Evolutionary conservation across 306 rosid species (phyloP).

Genomic region (Biancaea sappan): DNA sequence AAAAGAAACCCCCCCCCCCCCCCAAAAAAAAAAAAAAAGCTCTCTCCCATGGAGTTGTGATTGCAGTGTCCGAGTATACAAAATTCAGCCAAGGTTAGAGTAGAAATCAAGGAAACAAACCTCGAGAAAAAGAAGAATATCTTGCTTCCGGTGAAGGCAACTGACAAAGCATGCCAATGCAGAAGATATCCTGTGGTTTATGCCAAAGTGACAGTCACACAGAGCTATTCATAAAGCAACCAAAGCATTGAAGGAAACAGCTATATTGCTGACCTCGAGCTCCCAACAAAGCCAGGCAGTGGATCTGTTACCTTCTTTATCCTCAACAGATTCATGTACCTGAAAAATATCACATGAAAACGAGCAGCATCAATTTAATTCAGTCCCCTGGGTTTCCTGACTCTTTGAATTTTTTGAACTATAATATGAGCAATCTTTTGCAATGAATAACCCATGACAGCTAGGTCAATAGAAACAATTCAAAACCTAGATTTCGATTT

Average conservation of each 20-base stretch:
- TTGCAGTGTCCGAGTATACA: background rate
- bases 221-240: slow-evolving; percentile 28
- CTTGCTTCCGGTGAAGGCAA: slow-evolving; percentile 65
- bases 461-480: background rate
- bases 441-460: background rate
- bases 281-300: slow-evolving; percentile 42
- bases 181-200: slow-evolving; percentile 56
- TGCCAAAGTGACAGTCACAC: slow-evolving; percentile 29
- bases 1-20: slow-evolving; percentile 9
- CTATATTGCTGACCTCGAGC: slow-evolving; percentile 51
- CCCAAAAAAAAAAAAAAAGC: slow-evolving; percentile 1
- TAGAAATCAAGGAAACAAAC: slow-evolving; percentile 41
- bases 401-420: background rate
- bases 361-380: slow-evolving; percentile 27
- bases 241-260: slow-evolving; percentile 29
- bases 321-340: slow-evolving; percentile 57
- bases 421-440: background rate
- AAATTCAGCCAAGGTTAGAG: slow-evolving; percentile 5
- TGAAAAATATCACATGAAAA: slow-evolving; percentile 47
- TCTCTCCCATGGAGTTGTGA: background rate
- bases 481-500: background rate
- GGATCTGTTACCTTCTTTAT: slow-evolving; percentile 42
- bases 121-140: slow-evolving; percentile 57
- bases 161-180: slow-evolving; percentile 61
- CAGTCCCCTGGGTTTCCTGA: slow-evolving; percentile 16